Base-by-base conservation (phyloP, 164 flowering plant genomes). In the Berberis vulgaris region DNA sequence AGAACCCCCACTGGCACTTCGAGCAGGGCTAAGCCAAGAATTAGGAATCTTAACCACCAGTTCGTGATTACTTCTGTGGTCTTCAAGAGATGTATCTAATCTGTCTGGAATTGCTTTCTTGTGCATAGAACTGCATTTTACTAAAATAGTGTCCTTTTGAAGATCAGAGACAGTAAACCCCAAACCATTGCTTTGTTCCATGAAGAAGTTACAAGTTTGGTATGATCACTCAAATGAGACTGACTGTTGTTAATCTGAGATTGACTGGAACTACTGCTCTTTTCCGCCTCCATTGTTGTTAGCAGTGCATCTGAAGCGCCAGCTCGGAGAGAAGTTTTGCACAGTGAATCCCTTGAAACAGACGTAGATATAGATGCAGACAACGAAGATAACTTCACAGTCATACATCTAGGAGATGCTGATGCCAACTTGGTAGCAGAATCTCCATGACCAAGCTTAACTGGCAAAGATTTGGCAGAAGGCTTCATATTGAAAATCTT, bases 21-120 rank as follows among this genome's bases (percentile, higher is more conserved):
- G 76, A 10, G 77, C 77, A 71, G 82, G 80, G 65, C 80, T 80
- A 2, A 80, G 76, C 3, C 77, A 82, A 65, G 79, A 76, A 61
- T 84, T 87, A 65, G 97, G 84, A 58, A 94, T 77, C 78, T 82
- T 84, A 41, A 94, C 96, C 65, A 94, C 85, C 52, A 94, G 71
- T 65, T 82, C 82, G 54, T 80, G 91, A 69, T 64, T 79, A 75
- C 71, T 86, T 4, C 79, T 89, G 63, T 89, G 83, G 49, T 64
- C 84, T 41, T 54, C 59, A 62, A 52, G 39, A 7, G 83, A 71
- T 46, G 65, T 62, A 71, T 91, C 96, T 47, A 69, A 13, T 70
- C 84, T 89, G 9, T 88, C 98, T 6, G 76, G 62, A 47, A 72
- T 43, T 2, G 70, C 7, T 70, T 60, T 83, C 67, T 77, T 80